Percentiles rank a stretch among this genome's conserved stretches.
phyloP scores from a whole-genome alignment of 2,329 filamentous ascomycete genomes.

The Paecilomyces sp. region DNA sequence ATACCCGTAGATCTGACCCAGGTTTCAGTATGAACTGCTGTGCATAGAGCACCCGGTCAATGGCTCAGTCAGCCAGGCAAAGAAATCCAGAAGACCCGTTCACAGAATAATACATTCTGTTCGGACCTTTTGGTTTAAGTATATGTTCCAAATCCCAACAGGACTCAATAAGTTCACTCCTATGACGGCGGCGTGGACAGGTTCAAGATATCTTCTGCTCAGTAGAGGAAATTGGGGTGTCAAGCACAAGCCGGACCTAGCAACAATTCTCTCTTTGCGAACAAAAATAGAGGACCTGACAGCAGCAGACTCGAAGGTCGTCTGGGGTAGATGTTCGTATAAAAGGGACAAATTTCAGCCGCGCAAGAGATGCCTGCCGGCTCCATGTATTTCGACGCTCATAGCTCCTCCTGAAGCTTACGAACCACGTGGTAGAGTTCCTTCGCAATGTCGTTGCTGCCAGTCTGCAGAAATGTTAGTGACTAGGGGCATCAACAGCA shows the following conservation, averaged over 20 bases:
- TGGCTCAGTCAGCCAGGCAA: not conserved
- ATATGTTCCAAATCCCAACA: not conserved
- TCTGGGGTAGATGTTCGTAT: not conserved
- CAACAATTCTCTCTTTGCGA: not conserved
- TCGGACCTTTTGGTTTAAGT: not conserved
- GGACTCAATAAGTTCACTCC: not conserved
- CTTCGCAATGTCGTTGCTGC: conserved; percentile 38
- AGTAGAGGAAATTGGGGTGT: not conserved
- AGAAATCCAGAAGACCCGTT: not conserved
- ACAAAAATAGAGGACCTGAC: not conserved
- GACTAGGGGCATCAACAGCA: not conserved
- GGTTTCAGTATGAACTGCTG: not conserved
- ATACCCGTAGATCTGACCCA: not conserved
- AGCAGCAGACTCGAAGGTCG: not conserved
- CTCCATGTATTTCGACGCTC: conserved; percentile 1
- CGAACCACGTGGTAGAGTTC: conserved; percentile 41
- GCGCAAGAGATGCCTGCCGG: not conserved
- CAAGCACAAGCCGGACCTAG: not conserved
- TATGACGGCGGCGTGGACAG: not conserved
- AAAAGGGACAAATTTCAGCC: not conserved
- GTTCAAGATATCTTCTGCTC: not conserved
- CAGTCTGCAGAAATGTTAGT: conserved; percentile 18
- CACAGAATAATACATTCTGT: not conserved
- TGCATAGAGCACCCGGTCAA: not conserved
- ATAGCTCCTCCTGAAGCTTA: conserved; percentile 34